These are phyloP conservation scores for Globisporangium radiosum DNA, from an alignment of 352 stramenopile species.

Conservation along the genomic window DNA sequence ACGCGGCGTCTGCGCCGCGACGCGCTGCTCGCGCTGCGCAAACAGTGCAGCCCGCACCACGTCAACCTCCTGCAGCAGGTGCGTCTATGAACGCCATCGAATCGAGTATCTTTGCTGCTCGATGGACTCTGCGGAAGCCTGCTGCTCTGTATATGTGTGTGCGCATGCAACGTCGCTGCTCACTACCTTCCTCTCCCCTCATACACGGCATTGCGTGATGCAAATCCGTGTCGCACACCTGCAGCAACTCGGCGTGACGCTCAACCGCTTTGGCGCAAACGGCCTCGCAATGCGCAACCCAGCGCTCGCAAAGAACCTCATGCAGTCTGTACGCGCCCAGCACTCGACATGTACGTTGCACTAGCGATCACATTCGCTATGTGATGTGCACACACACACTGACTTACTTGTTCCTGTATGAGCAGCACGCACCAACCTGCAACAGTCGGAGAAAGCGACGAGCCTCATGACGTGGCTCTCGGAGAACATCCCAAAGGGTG, in stretches of 20 bases:
- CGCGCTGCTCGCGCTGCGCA: slow-evolving; percentile 38
- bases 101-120: not conserved
- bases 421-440: slow-evolving; percentile 31
- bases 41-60: slow-evolving; percentile 45
- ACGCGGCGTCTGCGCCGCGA: slow-evolving; percentile 65
- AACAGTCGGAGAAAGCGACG: slow-evolving; percentile 41
- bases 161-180: too few species aligned
- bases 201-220: not conserved
- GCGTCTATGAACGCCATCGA: not conserved
- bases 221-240: not conserved
- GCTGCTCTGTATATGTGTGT: too few species aligned
- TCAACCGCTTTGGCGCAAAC: slow-evolving; percentile 47
- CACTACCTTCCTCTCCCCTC: too few species aligned
- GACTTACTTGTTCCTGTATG: not conserved
- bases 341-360: slow-evolving; percentile 48
- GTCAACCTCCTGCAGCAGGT: slow-evolving; percentile 77
- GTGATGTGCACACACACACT: not conserved
- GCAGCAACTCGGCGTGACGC: slow-evolving; percentile 60
- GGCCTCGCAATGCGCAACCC: slow-evolving; percentile 27
- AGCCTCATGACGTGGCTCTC: slow-evolving; percentile 70
- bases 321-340: slow-evolving; percentile 50
- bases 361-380: too few species aligned
- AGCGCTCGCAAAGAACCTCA: slow-evolving; percentile 30
- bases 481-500: slow-evolving; percentile 72
- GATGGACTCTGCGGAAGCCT: not conserved